Conservation (phyloP, 73 alveolate species). For the Blepharisma japonicum region DNA sequence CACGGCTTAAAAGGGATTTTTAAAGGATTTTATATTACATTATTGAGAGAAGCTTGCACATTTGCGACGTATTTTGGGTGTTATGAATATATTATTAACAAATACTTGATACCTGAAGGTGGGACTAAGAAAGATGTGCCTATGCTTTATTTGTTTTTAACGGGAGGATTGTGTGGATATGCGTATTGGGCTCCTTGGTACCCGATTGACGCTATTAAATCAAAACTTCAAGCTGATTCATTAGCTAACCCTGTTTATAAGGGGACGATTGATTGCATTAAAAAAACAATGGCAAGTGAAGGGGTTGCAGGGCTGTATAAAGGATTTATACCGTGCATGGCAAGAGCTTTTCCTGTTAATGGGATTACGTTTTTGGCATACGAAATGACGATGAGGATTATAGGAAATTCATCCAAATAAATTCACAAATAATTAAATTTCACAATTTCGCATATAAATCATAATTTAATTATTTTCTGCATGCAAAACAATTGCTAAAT, state of each 20-base stretch:
- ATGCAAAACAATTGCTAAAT: too few species aligned
- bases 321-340: slow-evolving; percentile 40
- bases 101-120: not conserved
- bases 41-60: slow-evolving; percentile 14
- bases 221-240: slow-evolving; percentile 39
- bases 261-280: slow-evolving; percentile 23
- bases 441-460: too few species aligned
- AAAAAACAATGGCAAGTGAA: slow-evolving; percentile 20
- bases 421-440: too few species aligned
- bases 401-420: not conserved
- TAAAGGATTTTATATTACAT: slow-evolving; percentile 15
- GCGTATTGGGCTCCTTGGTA: slow-evolving; percentile 35
- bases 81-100: not conserved
- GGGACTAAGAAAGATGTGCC: slow-evolving; percentile 21
- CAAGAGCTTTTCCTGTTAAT: slow-evolving; percentile 36
- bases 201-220: slow-evolving; percentile 39
- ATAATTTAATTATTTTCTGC: too few species aligned
- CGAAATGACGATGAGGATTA: slow-evolving; percentile 20
- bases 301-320: slow-evolving; percentile 36
- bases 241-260: slow-evolving; percentile 31
- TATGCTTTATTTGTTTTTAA: not conserved
- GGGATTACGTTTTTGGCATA: slow-evolving; percentile 23
- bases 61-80: slow-evolving; percentile 25
- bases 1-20: not conserved
- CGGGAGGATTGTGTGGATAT: slow-evolving; percentile 22